A percentile compares a stretch with the other conserved stretches of the same genome.
Conservation (phyloP, 352 stramenopile species). For the Phytophthora constricta region DNA sequence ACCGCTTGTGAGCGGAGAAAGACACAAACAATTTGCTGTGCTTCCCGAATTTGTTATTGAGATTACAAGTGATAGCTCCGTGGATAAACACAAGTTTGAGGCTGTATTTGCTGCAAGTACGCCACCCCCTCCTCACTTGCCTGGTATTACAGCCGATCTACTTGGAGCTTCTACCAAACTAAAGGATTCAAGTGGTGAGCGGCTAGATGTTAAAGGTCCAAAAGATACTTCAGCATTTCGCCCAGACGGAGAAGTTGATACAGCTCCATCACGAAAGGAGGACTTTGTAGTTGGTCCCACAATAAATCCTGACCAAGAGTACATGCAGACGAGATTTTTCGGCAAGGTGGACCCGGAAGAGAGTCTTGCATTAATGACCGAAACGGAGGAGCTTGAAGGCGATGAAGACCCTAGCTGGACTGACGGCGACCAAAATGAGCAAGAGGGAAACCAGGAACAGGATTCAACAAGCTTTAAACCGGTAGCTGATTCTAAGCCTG, state of each 20-base stretch:
- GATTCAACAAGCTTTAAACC: background rate
- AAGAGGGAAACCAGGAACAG: conserved; percentile 24
- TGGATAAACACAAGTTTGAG: conserved; percentile 57
- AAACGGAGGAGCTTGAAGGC: conserved; percentile 20
- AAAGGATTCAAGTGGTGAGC: background rate
- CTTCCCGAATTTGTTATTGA: conserved; percentile 46
- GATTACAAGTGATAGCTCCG: conserved; percentile 7
- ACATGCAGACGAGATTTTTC: conserved; percentile 30
- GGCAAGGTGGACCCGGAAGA: conserved; percentile 37
- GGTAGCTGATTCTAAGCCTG: background rate
- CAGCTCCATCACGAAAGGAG: background rate
- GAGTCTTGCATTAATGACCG: conserved; percentile 33
- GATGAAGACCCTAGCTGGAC: conserved; percentile 15
- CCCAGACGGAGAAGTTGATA: conserved; percentile 9
- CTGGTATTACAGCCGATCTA: conserved; percentile 46
- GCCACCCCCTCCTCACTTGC: conserved; percentile 59
- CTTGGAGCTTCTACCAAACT: conserved; percentile 16
- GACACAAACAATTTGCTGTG: conserved; percentile 51
- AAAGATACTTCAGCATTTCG: background rate
- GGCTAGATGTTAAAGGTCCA: background rate
- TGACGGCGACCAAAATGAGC: conserved; percentile 2
- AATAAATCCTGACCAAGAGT: conserved; percentile 15
- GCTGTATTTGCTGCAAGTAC: conserved; percentile 56
- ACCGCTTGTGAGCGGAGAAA: conserved; percentile 46
- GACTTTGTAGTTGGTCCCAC: too few relatives aligned